Evolutionary conservation across 2,329 filamentous ascomycete genomes (phyloP), one percentile per base, ranked within the genome.

Genomic region (Colletotrichum kahawae): DNA sequence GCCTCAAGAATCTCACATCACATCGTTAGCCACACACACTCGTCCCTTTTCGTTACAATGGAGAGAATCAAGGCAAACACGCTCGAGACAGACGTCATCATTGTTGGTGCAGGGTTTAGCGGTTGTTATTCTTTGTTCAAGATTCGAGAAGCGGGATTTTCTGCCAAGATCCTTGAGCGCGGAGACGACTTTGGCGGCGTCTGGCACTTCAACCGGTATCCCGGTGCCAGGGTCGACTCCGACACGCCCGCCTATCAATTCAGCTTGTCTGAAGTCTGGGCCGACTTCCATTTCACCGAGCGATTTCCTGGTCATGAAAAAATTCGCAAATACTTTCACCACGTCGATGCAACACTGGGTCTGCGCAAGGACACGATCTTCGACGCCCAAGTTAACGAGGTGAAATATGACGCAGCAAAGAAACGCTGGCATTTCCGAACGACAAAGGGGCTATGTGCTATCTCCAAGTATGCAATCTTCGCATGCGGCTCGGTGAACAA

Each of bases 221-320:
- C 7, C 7, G 8, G 7, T 13, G 36, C 36, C 8, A 43, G 7
- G 8, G 36, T 43, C 8, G 8, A 88, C 62, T 81, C 80, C 1
- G 78, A 81, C 64, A 70, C 70, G 18, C 79, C 81, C 18, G 78
- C 81, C 14, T 86, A 85, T 81, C 80, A 85, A 65, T 81, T 85
- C 68, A 81, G 78, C 8, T 67, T 82, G 16, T 80, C 80, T 0
- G 84, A 86, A 36, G 80, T 87, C 4, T 88, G 82, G 78, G 81
- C 84, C n/a, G 82, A 84, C 48, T 90, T 85, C 83, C 82, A 81
- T n/a, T 90, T 87, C 83, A 80, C 80, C 7, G 79, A 84, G 76
- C 78, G 80, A 33, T 88, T 84, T 68, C 84, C 86, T 2, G 78
- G 72, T 27, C 80, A 82, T 67, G 77, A 80, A 7, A 85, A 90